Base-by-base conservation (phyloP, 1,284 basidiomycete genomes). In the Fomitiporia mediterranea region DNA sequence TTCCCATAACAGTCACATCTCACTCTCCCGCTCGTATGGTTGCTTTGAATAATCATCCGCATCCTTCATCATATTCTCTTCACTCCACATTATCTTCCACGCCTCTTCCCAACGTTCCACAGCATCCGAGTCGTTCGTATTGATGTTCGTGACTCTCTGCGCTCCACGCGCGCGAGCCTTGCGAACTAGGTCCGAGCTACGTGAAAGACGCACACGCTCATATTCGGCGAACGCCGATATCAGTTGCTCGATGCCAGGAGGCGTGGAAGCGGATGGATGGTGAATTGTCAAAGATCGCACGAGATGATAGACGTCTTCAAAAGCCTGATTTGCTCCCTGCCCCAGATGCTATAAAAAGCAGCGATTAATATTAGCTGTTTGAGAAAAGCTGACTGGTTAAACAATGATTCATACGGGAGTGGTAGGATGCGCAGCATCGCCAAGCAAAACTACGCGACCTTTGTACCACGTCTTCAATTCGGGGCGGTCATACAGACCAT, bases 361-460 rank as follows among this genome's bases (percentile, higher is more conserved):
- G n/a, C n/a, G n/a, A 3, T 27, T 42, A 15, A 25, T 40, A 11
- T 39, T 40, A 19, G 37, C 30, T 37, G 51, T 19, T 51, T 49
- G n/a, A 51, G 53, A 47, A 51, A 52, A 37, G 42, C 52, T 53
- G 58, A 17, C 30, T 57, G 35, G 46, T 51, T 53, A 32, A 4
- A 59, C 40, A 2, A 28, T 40, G 38, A 68, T 62, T 11, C 68
- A 65, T 39, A 69, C 68, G 6, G 56, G 56, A 23, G 56, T 68
- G 47, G 75, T 69, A 0, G 77, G 72, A 61, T 79, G 78, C 3
- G 78, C 77, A 2, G 78, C 73, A 58, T 79, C 77, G 27, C 79
- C 78, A 32, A 80, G 64, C 5, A 80, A 65, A 4, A 80, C 70
- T 53, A 76, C 67, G 32, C 56, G 51, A 34, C 47, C 56, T 28